phyloP scores from a whole-genome alignment of 768 basidiomycete species.

The Daedaleopsis sinensis region DNA sequence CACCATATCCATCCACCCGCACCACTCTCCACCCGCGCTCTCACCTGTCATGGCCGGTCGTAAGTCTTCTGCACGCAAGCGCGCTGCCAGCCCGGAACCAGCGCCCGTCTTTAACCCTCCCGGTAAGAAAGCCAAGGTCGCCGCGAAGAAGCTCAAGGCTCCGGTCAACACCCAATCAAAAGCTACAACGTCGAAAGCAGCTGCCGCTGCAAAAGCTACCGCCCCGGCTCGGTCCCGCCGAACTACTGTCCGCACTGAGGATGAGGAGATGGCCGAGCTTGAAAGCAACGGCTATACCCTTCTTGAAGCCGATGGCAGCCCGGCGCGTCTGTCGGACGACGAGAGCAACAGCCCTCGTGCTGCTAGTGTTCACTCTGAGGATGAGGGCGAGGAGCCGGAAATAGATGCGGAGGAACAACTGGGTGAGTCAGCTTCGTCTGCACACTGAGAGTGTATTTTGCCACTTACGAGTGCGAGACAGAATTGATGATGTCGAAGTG shows the following conservation, averaged over 20 bases:
- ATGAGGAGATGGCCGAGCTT: not conserved
- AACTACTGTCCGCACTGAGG: not conserved
- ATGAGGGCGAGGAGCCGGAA: not conserved
- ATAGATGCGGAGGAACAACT: not conserved
- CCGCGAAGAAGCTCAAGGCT: too few species aligned
- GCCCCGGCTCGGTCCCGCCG: not conserved
- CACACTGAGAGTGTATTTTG: not conserved
- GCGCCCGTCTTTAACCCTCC: not conserved
- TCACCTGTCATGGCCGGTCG: not conserved
- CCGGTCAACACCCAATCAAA: too few species aligned
- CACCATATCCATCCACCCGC: not conserved
- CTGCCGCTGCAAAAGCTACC: not conserved
- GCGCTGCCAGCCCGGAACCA: not conserved
- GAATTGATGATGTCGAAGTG: slow-evolving; percentile 28
- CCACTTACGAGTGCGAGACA: not conserved
- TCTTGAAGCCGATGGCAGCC: not conserved
- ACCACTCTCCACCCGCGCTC: not conserved
- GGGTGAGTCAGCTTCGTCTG: not conserved
- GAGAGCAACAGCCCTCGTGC: too few species aligned
- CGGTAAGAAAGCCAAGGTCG: not conserved
- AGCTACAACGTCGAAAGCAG: too few species aligned
- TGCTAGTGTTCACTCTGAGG: not conserved
- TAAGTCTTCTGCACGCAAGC: not conserved
- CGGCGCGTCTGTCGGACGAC: not conserved
- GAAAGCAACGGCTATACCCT: not conserved